Evolutionary conservation across 176 grass and related monocot genomes (phyloP).

Genomic region (Ensete glaucum): DNA sequence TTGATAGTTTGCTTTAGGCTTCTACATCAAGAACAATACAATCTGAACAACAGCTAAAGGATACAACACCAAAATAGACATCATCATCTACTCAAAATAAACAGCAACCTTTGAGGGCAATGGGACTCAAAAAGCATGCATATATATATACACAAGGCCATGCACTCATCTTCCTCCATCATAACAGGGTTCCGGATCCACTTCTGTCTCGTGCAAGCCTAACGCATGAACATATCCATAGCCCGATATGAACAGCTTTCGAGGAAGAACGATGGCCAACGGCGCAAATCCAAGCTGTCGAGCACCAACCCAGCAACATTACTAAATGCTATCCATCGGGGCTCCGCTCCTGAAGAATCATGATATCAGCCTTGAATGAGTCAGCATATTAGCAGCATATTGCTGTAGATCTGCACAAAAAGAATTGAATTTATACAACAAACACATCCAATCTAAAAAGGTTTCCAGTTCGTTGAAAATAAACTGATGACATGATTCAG

Average conservation of each 20-base stretch:
- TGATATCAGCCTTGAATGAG: not conserved
- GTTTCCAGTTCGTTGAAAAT: not conserved
- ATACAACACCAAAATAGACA: too few relatives aligned
- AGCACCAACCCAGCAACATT: not conserved
- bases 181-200: not conserved
- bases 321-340: not conserved
- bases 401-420: not conserved
- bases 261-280: not conserved
- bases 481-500: not conserved
- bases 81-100: too few relatives aligned
- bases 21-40: too few relatives aligned
- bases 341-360: not conserved
- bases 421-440: not conserved
- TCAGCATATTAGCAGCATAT: not conserved
- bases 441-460: not conserved
- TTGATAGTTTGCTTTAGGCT: too few relatives aligned
- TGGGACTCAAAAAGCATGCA: too few relatives aligned
- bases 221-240: not conserved
- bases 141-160: too few relatives aligned
- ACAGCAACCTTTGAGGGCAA: too few relatives aligned
- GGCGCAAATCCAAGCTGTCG: not conserved
- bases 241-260: not conserved
- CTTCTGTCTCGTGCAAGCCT: not conserved
- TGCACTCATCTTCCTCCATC: too few relatives aligned
- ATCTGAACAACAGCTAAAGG: too few relatives aligned